phyloP scores from a whole-genome alignment of 2,329 filamentous ascomycete species.

The Penicillium rolfsii region DNA sequence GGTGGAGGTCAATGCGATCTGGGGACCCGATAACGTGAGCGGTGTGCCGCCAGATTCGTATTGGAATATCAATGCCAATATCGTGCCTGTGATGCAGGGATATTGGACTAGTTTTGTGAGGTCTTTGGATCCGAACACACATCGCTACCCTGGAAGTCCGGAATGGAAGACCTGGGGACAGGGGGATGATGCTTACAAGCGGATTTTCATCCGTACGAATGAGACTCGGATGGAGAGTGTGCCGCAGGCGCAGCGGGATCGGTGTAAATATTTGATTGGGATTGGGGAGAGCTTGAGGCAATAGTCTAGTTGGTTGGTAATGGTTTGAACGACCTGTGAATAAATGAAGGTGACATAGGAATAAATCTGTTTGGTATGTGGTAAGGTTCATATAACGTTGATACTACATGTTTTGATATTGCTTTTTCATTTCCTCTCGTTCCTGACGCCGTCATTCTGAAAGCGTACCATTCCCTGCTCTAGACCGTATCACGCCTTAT shows the following conservation, averaged over 20 bases:
- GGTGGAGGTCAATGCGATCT: slow-evolving; percentile 68
- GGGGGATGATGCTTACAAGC: slow-evolving; percentile 34
- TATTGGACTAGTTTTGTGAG: slow-evolving; percentile 78
- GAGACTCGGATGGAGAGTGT: slow-evolving; percentile 54
- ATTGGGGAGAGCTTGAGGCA: slow-evolving; percentile 56
- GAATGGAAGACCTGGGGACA: slow-evolving; percentile 55
- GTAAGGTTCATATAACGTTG: background rate
- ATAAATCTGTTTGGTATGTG: background rate
- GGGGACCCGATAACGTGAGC: slow-evolving; percentile 62
- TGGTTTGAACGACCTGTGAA: background rate
- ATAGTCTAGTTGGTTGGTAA: slow-evolving; percentile 30
- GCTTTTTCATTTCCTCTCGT: background rate
- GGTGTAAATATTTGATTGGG: slow-evolving; percentile 54
- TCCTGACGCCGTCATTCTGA: background rate
- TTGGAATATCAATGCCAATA: slow-evolving; percentile 56
- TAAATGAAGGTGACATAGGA: background rate
- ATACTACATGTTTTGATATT: background rate
- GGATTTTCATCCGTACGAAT: slow-evolving; percentile 51
- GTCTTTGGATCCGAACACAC: slow-evolving; percentile 66
- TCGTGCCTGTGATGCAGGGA: slow-evolving; percentile 65
- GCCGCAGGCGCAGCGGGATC: slow-evolving; percentile 42
- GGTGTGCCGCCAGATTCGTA: slow-evolving; percentile 60
- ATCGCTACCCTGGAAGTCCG: slow-evolving; percentile 52
- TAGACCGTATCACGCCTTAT: background rate
- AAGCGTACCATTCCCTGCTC: fast-evolving